These are phyloP conservation scores for Solanum bulbocastanum DNA, from an alignment of 257 asterid genomes.

Conservation along the genomic window DNA sequence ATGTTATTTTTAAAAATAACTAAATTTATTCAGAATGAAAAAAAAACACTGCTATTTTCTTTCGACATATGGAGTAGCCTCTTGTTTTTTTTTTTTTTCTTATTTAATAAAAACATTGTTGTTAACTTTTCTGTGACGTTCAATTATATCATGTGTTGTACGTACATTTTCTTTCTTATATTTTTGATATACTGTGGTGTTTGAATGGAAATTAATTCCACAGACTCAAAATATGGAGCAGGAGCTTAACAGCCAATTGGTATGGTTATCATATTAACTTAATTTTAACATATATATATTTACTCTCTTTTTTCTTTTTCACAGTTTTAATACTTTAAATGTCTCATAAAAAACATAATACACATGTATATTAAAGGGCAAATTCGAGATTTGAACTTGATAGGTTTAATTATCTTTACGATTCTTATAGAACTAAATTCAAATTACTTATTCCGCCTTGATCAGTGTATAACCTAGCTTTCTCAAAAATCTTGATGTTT, in stretches of 20 bases:
- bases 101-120: not conserved
- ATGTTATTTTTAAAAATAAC: not conserved
- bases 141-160: not conserved
- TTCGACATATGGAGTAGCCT: not conserved
- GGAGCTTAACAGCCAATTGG: constrained; percentile 6
- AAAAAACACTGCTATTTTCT: not conserved
- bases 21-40: not conserved
- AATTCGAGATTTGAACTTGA: not conserved
- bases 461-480: not conserved
- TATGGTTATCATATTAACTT: not conserved
- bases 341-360: no score
- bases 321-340: no score
- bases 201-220: not conserved
- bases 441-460: not conserved
- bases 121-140: not conserved
- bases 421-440: not conserved
- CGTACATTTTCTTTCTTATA: not conserved
- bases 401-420: not conserved
- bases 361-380: no score
- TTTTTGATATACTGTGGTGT: not conserved
- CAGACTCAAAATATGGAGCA: not conserved
- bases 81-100: not conserved
- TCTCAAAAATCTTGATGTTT: not conserved
- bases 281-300: not conserved
- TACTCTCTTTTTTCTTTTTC: not conserved